Base-by-base conservation (phyloP, 805 yeast genomes). In the Suhomyces pyralidae region DNA sequence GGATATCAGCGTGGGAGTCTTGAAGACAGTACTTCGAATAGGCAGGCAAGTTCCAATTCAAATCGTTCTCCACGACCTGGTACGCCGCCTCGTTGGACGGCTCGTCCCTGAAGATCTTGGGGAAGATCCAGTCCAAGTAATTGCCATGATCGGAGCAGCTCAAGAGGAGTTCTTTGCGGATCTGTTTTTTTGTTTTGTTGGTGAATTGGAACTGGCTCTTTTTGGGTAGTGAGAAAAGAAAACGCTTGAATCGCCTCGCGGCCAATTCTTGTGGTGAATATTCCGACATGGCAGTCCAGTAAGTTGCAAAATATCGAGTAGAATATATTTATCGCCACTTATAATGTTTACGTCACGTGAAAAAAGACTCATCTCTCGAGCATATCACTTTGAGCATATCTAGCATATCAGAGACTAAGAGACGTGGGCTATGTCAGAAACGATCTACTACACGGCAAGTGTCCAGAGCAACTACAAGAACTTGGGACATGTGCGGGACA, bases 101-200 rank as follows among this genome's bases (percentile, higher is more conserved):
- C 34, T 32, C 20, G 17, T 48, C 46, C 19, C 56, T 28, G 49
- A 58, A 58, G 8, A 66, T 62, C 47, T 58, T 56, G 19, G 78
- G 77, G 53, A 81, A 78, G 49, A 80, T 64, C 54, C 64, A 63
- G 28, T 65, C 56, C 52, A 78, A 53, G 60, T 73, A 74, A 44
- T 64, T 58, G 25, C 81, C 83, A 26, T 66, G 66, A 42, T 62
- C 59, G 0, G 85, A 71, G 5, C 79, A 73, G 2, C 78, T 69
- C 19, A 64, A 62, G 52, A 71, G 79, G 46, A 85, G 64, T 2
- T 76, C 70, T n/a, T 71, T 60, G 36, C 84, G 64, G 10, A 80
- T 60, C 14, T 64, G 64, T n/a, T 55, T 58, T 28, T 66, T 65
- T 14, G 67, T 68, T 46, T 54, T 58, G 7, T 63, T 63, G 7